Conservation (phyloP, 345 rosid genomes). For the Eutrema yunnanense region DNA sequence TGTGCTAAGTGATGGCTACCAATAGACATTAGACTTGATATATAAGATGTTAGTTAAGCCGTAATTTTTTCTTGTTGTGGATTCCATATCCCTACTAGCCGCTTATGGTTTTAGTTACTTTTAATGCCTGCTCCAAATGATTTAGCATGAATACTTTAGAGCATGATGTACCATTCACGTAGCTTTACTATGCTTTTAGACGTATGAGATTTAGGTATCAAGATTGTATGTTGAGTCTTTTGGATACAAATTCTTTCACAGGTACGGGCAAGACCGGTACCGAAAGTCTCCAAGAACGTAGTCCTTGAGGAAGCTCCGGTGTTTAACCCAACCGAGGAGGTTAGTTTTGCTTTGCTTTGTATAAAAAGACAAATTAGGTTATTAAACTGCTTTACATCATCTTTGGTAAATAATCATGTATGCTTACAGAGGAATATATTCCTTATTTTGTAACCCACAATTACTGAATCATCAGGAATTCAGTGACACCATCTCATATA, state of each 20-base stretch:
- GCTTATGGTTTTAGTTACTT: neutral
- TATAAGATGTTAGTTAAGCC: neutral
- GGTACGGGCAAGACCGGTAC: slow-evolving; percentile 32
- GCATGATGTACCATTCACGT: neutral
- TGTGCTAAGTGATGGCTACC: neutral
- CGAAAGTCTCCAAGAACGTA: slow-evolving; percentile 29
- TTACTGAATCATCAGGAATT: slow-evolving; percentile 52
- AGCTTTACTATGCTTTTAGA: neutral
- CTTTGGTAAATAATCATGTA: slow-evolving; percentile 12
- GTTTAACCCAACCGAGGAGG: slow-evolving; percentile 64
- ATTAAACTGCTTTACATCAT: slow-evolving; percentile 12
- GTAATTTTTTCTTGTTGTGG: neutral
- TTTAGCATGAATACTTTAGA: neutral
- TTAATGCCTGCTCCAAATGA: neutral
- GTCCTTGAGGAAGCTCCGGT: slow-evolving; percentile 57
- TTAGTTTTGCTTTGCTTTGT: slow-evolving; percentile 25
- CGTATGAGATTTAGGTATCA: neutral
- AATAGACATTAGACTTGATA: neutral
- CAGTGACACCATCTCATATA: slow-evolving; percentile 47
- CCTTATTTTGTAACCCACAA: slow-evolving; percentile 9
- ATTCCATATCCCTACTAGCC: neutral
- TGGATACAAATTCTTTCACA: slow-evolving; percentile 28
- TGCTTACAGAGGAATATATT: neutral
- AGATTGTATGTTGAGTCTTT: neutral
- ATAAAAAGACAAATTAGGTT: neutral